Percentiles rank a stretch among this genome's conserved stretches.
Evolutionary conservation across 2,329 filamentous ascomycete species (phyloP).

Genomic region (Xenoacremonium recifei): DNA sequence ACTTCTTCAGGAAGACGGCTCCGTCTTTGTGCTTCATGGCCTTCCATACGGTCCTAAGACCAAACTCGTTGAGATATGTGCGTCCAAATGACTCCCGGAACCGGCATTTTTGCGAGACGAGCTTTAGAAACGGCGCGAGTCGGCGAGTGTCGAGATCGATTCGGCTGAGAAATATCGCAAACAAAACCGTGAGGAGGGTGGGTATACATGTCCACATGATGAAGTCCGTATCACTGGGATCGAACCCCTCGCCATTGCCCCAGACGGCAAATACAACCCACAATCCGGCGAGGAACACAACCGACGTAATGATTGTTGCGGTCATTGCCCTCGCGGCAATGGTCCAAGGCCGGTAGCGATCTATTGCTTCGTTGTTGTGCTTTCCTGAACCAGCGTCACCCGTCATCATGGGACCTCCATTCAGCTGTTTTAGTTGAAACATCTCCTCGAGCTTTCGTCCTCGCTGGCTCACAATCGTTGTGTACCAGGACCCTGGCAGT

Average conservation of each 20-base stretch:
- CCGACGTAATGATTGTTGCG: conserved; percentile 12
- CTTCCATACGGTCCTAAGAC: conserved; percentile 21
- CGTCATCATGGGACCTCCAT: conserved; percentile 16
- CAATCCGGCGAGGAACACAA: conserved; percentile 16
- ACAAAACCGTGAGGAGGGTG: conserved; percentile 19
- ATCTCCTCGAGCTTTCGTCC: conserved; percentile 19
- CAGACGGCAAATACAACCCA: conserved; percentile 20
- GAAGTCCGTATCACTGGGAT: conserved; percentile 17
- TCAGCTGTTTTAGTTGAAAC: conserved; percentile 25
- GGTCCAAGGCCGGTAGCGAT: conserved; percentile 25
- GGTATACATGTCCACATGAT: conserved; percentile 26
- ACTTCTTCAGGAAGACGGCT: conserved; percentile 26
- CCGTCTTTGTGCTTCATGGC: conserved; percentile 23
- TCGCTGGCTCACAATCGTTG: conserved; percentile 21
- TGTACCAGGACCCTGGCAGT: conserved; percentile 28
- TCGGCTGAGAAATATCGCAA: conserved; percentile 21
- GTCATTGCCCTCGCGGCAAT: conserved; percentile 13
- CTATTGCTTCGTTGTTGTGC: conserved; percentile 10
- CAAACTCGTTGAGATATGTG: conserved; percentile 29
- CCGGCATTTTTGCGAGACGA: conserved; percentile 15
- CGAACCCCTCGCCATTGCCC: conserved; percentile 17
- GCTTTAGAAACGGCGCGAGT: conserved; percentile 24
- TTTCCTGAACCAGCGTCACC: conserved; percentile 8
- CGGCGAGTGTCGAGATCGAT: conserved; percentile 26
- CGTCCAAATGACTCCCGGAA: conserved; percentile 25